Base-by-base conservation (phyloP, 208 protist genomes). In the Blechomonas ayalai region DNA sequence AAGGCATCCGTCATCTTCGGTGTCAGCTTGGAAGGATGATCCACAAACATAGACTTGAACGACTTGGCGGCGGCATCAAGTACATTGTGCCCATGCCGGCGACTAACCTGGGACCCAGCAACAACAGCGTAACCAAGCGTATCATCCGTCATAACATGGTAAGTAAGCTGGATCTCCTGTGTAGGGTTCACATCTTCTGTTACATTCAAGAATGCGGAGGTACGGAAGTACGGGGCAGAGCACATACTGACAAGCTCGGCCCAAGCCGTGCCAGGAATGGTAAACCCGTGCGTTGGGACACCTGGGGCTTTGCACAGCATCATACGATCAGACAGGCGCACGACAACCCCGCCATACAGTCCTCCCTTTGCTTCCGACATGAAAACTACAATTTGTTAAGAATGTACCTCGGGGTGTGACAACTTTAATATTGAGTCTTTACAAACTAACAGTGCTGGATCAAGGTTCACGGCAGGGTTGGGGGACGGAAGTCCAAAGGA, bases 1-100 rank as follows among this genome's bases (percentile, higher is more conserved):
- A 94, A 90, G 8, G 83, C 72, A n/a, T 81, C 67, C 8, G 73
- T 70, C 42, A 72, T 53, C 27, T 63, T 65, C 24, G 67, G 52
- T 15, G 58, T 90, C 18, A 94, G 65, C 58, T 70, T 73, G 3
- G 56, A 36, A 0, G 79, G 53, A 7, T 40, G 53, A 59, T 94
- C 81, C 2, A 94, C 75, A 40, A 90, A 94, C 85, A 94, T 94
- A 41, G 85, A 85, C 26, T 60, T 50, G 56, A 94, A 94, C 15
- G 85, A 59, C 31, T 68, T 60, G 2, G 79, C 51, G 20, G 73
- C 52, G 41, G 88, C 82, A 37, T 94, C 81, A 1, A 93, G 63
- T 13, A 70, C 60, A 25, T 59, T 66, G 55, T 90, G 81, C 1
- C 67, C 78, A 22, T 77, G 53, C 20, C 73, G 73, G 8, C 80